A percentile compares a stretch with the other conserved stretches of the same genome.
Conservation (phyloP, 1,139 yeast species). For the Sugiyamaella neomexicana region DNA sequence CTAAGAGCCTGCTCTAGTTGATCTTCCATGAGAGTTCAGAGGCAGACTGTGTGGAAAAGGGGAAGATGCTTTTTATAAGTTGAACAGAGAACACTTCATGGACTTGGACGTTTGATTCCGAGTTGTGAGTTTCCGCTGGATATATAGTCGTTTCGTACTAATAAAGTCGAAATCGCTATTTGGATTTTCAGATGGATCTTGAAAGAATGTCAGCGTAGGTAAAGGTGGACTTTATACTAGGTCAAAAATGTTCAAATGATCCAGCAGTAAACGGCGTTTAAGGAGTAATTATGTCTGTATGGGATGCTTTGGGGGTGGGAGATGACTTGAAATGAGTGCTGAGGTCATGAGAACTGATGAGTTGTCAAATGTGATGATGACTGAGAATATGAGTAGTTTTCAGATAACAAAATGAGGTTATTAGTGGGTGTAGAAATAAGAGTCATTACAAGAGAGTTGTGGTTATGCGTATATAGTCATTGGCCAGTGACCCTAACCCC, state of each 20-base stretch:
- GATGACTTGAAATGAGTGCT: not conserved
- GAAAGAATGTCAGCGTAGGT: not conserved
- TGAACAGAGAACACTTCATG: not conserved
- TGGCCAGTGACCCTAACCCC: not conserved
- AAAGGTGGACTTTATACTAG: not conserved
- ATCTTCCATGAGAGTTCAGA: conserved; percentile 57
- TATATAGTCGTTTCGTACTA: not conserved
- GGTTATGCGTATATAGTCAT: no score
- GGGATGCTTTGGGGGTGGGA: not conserved
- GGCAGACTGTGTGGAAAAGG: not conserved
- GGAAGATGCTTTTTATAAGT: not conserved
- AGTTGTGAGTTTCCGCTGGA: not conserved
- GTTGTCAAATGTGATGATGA: not conserved
- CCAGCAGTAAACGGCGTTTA: not conserved
- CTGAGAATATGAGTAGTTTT: no score
- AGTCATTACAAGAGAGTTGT: not conserved
- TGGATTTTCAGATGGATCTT: not conserved
- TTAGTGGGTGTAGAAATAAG: not conserved
- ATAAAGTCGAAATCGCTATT: not conserved
- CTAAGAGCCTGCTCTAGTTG: conserved; percentile 93
- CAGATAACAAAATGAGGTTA: no score
- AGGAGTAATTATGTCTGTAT: not conserved
- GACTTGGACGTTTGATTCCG: not conserved
- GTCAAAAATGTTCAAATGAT: not conserved
- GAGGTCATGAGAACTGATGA: not conserved